Percentiles rank a stretch among this genome's conserved stretches.
These are phyloP conservation scores for Apophysomyces variabilis DNA, from an alignment of 371 early-diverging fungal species.

Conservation along the genomic window DNA sequence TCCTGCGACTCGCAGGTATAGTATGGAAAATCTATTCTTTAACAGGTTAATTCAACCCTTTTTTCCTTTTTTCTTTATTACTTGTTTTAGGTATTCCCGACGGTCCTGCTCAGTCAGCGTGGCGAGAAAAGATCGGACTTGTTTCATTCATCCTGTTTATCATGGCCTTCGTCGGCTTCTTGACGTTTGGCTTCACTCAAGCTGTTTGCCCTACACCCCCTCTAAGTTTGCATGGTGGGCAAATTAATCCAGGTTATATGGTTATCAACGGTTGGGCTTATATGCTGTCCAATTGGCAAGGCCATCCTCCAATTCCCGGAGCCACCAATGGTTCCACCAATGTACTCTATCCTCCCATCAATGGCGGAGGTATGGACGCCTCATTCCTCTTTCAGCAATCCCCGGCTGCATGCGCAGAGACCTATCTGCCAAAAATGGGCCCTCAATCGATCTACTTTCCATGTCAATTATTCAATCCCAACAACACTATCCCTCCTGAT, in stretches of 20 bases:
- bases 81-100: slow-evolving; percentile 44
- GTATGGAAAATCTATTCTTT: neutral
- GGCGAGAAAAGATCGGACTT: slow-evolving; percentile 87
- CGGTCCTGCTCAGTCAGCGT: slow-evolving; percentile 70
- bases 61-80: slow-evolving; percentile 2
- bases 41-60: neutral
- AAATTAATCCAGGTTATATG: slow-evolving; percentile 48
- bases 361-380: slow-evolving; percentile 69
- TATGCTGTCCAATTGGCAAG: slow-evolving; percentile 50
- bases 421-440: slow-evolving; percentile 48
- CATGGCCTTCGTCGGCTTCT: slow-evolving; percentile 59
- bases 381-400: slow-evolving; percentile 56
- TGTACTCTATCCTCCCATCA: slow-evolving; percentile 60
- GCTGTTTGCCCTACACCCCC: slow-evolving; percentile 56
- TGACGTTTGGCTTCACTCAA: slow-evolving; percentile 67
- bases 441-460: slow-evolving; percentile 66
- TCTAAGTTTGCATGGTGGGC: slow-evolving; percentile 32
- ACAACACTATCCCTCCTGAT: slow-evolving; percentile 49
- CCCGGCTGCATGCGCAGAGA: slow-evolving; percentile 59
- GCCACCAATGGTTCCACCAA: slow-evolving; percentile 47
- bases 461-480: slow-evolving; percentile 63
- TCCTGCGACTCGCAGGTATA: slow-evolving; percentile 19
- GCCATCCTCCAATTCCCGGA: slow-evolving; percentile 51
- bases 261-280: slow-evolving; percentile 64
- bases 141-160: slow-evolving; percentile 66